Evolutionary conservation across 2,329 filamentous ascomycete species (phyloP).

Genomic region (Fusarium setosum): DNA sequence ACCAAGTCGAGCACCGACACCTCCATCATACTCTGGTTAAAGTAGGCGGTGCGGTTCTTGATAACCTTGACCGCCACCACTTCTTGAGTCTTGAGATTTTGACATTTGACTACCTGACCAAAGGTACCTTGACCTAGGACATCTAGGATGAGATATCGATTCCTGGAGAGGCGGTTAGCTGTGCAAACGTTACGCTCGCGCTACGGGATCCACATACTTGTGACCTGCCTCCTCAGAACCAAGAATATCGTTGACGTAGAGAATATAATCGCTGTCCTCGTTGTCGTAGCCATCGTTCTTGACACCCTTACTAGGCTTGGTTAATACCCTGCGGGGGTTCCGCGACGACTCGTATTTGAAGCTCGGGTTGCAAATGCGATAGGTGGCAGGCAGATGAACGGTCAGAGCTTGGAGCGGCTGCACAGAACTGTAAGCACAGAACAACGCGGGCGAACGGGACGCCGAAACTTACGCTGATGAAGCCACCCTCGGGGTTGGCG

Average conservation of each 20-base stretch:
- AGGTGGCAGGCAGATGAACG: conserved; percentile 91
- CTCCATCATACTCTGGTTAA: conserved; percentile 99
- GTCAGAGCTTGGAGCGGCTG: conserved; percentile 96
- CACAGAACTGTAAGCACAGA: conserved; percentile 24
- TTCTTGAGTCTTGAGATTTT: conserved; percentile 98
- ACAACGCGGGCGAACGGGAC: not conserved
- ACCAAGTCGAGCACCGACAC: conserved; percentile 97
- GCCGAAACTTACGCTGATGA: conserved; percentile 83
- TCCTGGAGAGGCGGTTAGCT: conserved; percentile 61
- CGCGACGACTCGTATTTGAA: conserved; percentile 99
- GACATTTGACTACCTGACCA: conserved; percentile 98
- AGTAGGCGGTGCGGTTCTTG: conserved; percentile 98
- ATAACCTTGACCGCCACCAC: conserved; percentile 99
- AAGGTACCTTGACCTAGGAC: conserved; percentile 98
- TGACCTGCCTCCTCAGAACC: conserved; percentile 98
- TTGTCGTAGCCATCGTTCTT: conserved; percentile 99
- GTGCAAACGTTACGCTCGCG: conserved; percentile 5
- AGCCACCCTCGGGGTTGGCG: conserved; percentile 96
- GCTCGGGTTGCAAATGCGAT: conserved; percentile 96
- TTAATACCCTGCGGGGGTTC: conserved; percentile 94
- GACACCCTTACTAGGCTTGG: conserved; percentile 96
- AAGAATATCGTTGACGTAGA: conserved; percentile 98
- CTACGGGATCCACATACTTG: conserved; percentile 71
- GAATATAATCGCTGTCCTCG: conserved; percentile 98
- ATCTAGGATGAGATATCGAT: conserved; percentile 96